phyloP scores from a whole-genome alignment of 768 basidiomycete genomes.

The Leccinum subtestaceum region DNA sequence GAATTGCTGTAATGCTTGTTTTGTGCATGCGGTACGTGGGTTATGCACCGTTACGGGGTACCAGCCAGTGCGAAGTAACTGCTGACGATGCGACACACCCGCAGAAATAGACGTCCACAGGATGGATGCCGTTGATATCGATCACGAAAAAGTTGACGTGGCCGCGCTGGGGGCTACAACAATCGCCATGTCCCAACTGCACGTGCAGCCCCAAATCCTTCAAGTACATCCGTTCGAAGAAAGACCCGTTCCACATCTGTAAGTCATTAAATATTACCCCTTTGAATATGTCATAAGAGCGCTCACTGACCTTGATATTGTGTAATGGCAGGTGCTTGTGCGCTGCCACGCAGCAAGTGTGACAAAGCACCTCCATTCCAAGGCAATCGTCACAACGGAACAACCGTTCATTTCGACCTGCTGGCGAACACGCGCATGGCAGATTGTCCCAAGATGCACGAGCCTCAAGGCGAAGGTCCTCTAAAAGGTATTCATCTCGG shows the following conservation, averaged over 20 bases:
- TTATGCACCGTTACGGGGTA: not conserved
- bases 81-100: not conserved
- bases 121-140: not conserved
- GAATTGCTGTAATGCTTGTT: not conserved
- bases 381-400: not conserved
- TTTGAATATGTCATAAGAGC: not conserved
- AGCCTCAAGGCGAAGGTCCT: not conserved
- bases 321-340: not conserved
- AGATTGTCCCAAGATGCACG: not conserved
- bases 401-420: not conserved
- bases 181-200: not conserved
- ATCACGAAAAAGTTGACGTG: not conserved
- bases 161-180: not conserved
- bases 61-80: not conserved
- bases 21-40: not conserved
- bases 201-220: not conserved
- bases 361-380: not conserved
- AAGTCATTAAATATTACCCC: not conserved
- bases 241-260: not conserved
- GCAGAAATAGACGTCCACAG: not conserved
- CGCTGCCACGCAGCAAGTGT: not conserved
- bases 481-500: not conserved
- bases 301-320: not conserved
- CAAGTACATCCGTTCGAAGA: not conserved
- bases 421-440: not conserved